Conservation (phyloP, 164 flowering plant genomes). For the Chimonanthus praecox region DNA sequence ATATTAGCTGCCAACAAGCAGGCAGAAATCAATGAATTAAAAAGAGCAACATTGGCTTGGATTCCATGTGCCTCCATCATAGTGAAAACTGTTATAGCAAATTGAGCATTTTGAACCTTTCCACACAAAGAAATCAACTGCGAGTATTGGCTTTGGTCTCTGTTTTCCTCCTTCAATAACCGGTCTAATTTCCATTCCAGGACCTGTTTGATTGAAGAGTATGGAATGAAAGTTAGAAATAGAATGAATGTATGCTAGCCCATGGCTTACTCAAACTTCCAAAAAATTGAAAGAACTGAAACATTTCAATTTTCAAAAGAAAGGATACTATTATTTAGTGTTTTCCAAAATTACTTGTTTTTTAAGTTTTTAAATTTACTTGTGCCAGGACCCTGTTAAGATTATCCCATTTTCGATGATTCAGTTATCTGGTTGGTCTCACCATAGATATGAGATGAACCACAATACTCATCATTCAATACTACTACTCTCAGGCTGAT, state of each 20-base stretch:
- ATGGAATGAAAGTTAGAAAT: neutral
- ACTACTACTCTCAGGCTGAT: too few species aligned
- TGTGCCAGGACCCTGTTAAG: neutral
- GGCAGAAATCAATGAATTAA: constrained; percentile 40
- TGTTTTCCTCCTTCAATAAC: constrained; percentile 28
- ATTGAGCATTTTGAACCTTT: constrained; percentile 26
- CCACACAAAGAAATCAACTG: constrained; percentile 38
- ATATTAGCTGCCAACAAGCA: constrained; percentile 34
- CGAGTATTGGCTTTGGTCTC: constrained; percentile 22
- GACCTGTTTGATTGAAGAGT: constrained; percentile 27
- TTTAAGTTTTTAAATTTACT: too few species aligned
- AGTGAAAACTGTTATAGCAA: constrained; percentile 33
- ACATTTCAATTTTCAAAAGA: neutral
- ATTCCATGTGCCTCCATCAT: constrained; percentile 41
- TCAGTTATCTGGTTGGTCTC: too few species aligned
- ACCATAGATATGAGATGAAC: too few species aligned
- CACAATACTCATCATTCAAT: too few species aligned
- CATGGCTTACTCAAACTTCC: neutral
- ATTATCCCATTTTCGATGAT: too few species aligned
- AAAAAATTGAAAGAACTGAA: neutral
- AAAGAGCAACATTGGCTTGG: constrained; percentile 30
- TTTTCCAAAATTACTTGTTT: neutral
- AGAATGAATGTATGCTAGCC: neutral
- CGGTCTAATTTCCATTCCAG: constrained; percentile 59
- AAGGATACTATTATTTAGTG: neutral